phyloP scores from a whole-genome alignment of 306 rosid species.

The Spatholobus suberectus region DNA sequence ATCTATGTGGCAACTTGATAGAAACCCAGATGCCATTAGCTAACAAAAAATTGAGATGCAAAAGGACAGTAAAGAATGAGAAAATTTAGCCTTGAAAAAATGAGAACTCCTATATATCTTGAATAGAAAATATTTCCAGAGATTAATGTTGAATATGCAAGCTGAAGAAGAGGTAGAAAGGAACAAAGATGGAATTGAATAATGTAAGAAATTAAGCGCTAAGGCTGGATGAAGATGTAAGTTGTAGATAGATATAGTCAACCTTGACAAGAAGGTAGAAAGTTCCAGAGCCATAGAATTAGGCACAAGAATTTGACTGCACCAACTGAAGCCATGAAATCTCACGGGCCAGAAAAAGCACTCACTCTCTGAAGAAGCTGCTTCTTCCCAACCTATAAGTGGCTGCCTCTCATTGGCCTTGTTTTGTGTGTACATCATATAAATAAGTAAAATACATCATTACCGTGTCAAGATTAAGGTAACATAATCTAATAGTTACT shows the following conservation, averaged over 20 bases:
- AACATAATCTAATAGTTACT: background rate
- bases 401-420: conserved; percentile 84
- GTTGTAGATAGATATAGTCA: conserved; percentile 1
- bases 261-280: conserved; percentile 66
- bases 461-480: background rate
- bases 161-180: conserved; percentile 18
- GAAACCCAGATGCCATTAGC: conserved; percentile 20
- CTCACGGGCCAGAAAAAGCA: conserved; percentile 54
- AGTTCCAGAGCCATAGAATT: conserved; percentile 48
- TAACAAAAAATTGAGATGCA: conserved; percentile 13
- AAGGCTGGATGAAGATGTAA: background rate
- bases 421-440: conserved; percentile 64
- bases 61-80: conserved; percentile 34
- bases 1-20: background rate
- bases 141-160: background rate
- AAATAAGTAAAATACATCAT: conserved; percentile 33
- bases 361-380: conserved; percentile 53
- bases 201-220: background rate
- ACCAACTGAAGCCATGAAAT: conserved; percentile 65
- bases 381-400: conserved; percentile 63
- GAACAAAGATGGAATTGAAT: conserved; percentile 2
- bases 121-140: background rate
- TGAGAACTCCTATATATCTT: background rate
- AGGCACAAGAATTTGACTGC: conserved; percentile 56
- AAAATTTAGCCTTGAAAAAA: conserved; percentile 1